Evolutionary conservation across 2,329 filamentous ascomycete species (phyloP).

Genomic region (Beauveria sp.): DNA sequence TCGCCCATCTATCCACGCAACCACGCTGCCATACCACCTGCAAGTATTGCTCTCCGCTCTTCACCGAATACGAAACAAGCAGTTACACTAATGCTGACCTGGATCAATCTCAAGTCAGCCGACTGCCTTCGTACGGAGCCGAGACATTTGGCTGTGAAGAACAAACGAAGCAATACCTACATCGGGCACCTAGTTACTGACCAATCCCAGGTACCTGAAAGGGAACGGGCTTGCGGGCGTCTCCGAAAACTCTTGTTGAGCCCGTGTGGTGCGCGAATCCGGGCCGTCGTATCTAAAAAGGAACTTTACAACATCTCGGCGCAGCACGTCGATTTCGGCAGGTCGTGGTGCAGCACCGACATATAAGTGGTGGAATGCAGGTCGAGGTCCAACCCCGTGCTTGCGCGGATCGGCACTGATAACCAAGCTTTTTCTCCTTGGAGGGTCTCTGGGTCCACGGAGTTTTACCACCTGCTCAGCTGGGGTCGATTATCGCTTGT

Average conservation of each 20-base stretch:
- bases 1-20: not conserved
- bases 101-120: not conserved
- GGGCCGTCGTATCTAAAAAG: not conserved
- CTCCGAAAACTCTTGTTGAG: not conserved
- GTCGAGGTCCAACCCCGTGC: not conserved
- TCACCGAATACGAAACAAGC: not conserved
- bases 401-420: conserved; percentile 6
- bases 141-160: not conserved
- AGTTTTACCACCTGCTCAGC: not conserved
- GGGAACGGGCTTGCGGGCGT: not conserved
- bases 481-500: not conserved
- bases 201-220: no score
- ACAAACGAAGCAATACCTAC: no score
- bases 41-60: not conserved
- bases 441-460: not conserved
- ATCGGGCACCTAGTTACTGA: no score
- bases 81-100: not conserved
- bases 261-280: not conserved
- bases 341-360: conserved; percentile 8
- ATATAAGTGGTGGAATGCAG: conserved; percentile 7
- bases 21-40: not conserved
- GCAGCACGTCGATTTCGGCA: conserved; percentile 1
- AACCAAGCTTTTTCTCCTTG: not conserved
- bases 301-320: not conserved
- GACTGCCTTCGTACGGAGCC: not conserved